These are phyloP conservation scores for Moricandia arvensis DNA, from an alignment of 345 rosid species.

Conservation along the genomic window DNA sequence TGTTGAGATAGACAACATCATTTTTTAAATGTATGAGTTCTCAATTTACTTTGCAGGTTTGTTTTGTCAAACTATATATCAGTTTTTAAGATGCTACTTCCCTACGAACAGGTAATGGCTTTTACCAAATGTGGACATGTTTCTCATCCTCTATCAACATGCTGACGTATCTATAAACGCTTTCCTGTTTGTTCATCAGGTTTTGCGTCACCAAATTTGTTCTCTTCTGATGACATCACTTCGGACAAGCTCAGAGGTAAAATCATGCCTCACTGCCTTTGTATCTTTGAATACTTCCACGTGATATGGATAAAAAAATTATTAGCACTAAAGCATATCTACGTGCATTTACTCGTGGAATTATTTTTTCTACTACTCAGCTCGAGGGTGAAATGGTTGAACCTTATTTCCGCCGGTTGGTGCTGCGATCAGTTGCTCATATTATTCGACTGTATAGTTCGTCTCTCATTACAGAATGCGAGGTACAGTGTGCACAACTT, in stretches of 20 bases:
- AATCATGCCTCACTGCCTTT: slow-evolving; percentile 17
- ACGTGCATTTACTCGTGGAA: slow-evolving; percentile 11
- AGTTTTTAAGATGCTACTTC: slow-evolving; percentile 68
- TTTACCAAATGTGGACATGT: slow-evolving; percentile 2
- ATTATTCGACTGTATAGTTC: slow-evolving; percentile 88
- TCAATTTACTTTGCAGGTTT: slow-evolving; percentile 59
- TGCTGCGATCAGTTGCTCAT: slow-evolving; percentile 95
- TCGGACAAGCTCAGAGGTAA: slow-evolving; percentile 90
- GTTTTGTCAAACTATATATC: slow-evolving; percentile 79
- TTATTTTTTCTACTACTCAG: slow-evolving; percentile 47
- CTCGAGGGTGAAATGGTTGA: slow-evolving; percentile 94
- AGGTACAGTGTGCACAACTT: slow-evolving; percentile 53
- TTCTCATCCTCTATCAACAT: slow-evolving; percentile 4
- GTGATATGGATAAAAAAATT: slow-evolving; percentile 10
- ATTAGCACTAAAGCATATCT: slow-evolving; percentile 12
- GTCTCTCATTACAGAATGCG: slow-evolving; percentile 88
- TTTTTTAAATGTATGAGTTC: slow-evolving; percentile 15
- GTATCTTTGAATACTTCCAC: slow-evolving; percentile 12
- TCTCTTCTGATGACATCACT: slow-evolving; percentile 97
- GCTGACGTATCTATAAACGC: slow-evolving; percentile 30
- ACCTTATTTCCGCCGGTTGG: slow-evolving; percentile 93
- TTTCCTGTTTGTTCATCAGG: slow-evolving; percentile 52
- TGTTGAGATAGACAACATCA: slow-evolving; percentile 5
- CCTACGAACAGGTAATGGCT: slow-evolving; percentile 76
- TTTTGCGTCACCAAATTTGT: slow-evolving; percentile 89